Evolutionary conservation across 1,284 basidiomycete genomes (phyloP).

Genomic region (Trametes hirsuta): DNA sequence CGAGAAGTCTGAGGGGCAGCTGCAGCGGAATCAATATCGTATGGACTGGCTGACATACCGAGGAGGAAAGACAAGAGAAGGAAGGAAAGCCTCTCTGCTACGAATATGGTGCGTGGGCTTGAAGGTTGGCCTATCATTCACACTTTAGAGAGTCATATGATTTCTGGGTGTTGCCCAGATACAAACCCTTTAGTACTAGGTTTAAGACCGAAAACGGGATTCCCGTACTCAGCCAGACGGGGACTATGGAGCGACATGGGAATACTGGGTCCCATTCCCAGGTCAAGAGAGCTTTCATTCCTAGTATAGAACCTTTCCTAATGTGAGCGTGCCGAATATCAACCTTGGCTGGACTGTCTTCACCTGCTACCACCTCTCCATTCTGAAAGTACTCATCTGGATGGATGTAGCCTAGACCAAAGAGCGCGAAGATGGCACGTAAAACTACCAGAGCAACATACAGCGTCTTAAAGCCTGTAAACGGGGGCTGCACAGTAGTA

Average conservation of each 20-base stretch:
- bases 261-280: constrained; percentile 43
- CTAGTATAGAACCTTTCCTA: constrained; percentile 34
- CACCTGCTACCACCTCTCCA: constrained; percentile 44
- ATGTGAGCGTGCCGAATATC: background rate
- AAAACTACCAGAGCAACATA: constrained; percentile 28
- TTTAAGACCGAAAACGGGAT: constrained; percentile 33
- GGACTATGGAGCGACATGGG: constrained; percentile 42
- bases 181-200: constrained; percentile 31
- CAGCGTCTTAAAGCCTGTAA: background rate
- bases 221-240: constrained; percentile 39
- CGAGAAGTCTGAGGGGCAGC: constrained; percentile 33
- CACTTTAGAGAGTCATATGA: too few relatives aligned
- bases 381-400: constrained; percentile 49
- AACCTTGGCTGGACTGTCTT: too few relatives aligned
- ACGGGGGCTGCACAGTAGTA: background rate
- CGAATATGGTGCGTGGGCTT: constrained; percentile 34
- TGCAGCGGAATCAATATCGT: background rate
- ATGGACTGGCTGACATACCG: constrained; percentile 29
- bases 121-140: background rate
- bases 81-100: constrained; percentile 36
- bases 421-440: constrained; percentile 38
- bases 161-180: background rate
- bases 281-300: constrained; percentile 33
- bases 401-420: constrained; percentile 44
- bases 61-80: constrained; percentile 38